phyloP scores from a whole-genome alignment of 352 stramenopile genomes.

The Aphanomyces euteiches region DNA sequence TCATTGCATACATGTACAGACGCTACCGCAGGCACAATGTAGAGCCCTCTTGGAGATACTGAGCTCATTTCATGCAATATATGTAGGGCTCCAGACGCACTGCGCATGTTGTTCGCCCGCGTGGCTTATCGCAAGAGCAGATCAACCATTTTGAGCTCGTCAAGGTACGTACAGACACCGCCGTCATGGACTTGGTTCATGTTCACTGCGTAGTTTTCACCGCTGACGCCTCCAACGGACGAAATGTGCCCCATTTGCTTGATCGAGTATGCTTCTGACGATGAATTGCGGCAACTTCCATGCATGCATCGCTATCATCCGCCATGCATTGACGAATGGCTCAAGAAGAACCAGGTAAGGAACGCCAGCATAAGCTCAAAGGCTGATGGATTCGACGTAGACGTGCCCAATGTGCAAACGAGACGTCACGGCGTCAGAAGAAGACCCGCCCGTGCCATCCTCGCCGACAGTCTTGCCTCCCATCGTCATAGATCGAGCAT shows the following conservation, averaged over 20 bases:
- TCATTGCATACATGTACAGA: constrained; percentile 15
- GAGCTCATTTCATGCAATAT: too few relatives aligned
- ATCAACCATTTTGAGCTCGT: constrained; percentile 18
- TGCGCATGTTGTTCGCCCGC: background rate
- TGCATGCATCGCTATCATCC: constrained; percentile 12
- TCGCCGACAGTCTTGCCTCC: background rate
- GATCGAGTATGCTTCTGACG: constrained; percentile 4
- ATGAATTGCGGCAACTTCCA: constrained; percentile 7
- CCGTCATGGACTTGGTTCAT: background rate
- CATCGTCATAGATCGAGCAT: background rate
- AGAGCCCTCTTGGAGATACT: background rate
- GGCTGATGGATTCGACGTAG: background rate
- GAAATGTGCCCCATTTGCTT: constrained; percentile 30
- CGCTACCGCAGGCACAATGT: background rate
- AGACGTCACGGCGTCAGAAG: background rate
- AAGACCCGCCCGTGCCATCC: background rate
- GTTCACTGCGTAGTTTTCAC: constrained; percentile 10
- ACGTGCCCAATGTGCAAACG: constrained; percentile 30
- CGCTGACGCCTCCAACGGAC: background rate
- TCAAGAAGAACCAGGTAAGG: constrained; percentile 20
- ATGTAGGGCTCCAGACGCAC: too few relatives aligned
- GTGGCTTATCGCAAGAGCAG: constrained; percentile 11
- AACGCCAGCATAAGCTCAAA: background rate
- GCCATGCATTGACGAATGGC: constrained; percentile 21
- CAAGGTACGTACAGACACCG: constrained; percentile 12